Evolutionary conservation across 257 asterid species (phyloP), one percentile per base, ranked within the genome.

Genomic region (Ehretia macrophylla): DNA sequence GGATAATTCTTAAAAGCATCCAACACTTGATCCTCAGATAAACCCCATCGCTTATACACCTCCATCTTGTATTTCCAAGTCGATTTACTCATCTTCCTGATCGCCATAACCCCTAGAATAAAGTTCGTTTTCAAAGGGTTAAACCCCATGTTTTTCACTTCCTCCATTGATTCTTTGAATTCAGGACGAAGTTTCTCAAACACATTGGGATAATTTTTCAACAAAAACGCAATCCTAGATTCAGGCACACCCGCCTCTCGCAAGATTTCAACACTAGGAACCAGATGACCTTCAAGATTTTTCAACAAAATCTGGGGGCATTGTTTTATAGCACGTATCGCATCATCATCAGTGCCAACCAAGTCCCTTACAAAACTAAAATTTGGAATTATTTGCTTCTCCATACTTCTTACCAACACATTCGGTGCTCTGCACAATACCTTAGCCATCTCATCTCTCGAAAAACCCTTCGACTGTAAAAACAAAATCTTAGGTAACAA

Each of bases 401-500:
- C 20, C 58, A 72, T 60, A 67, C 77, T 61, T 66, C 62, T 60
- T 1, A 8, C 19, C 19, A 72, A 38, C 14, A 72, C 17, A 27
- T 11, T 16, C 4, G 77, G 77, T 22, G 50, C 42, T 16, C 12
- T 8, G 16, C 51, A 18, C 1, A 72, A 9, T 4, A 62, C 19
- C 0, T 1, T 10, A 23, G 56, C 42, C 46, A 49, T 35, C 21
- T 56, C 54, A 1, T 11, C 10, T n/a, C 8, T 11, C 40, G 61
- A 8, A 22, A 66, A 18, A 5, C 77, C 77, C 4, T 52, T 49
- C 13, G 69, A 72, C 49, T 42, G 9, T 10, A 66, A 55, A 72
- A 66, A 72, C 1, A 49, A 35, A n/a, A 72, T 51, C 58, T 72
- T 66, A 35, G 72, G 72, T 68, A 72, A 32, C 61, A 55, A 55